Evolutionary conservation across 1,284 basidiomycete species (phyloP), one percentile per base, ranked within the genome.

Genomic region (Cystobasidiaceae sp.): DNA sequence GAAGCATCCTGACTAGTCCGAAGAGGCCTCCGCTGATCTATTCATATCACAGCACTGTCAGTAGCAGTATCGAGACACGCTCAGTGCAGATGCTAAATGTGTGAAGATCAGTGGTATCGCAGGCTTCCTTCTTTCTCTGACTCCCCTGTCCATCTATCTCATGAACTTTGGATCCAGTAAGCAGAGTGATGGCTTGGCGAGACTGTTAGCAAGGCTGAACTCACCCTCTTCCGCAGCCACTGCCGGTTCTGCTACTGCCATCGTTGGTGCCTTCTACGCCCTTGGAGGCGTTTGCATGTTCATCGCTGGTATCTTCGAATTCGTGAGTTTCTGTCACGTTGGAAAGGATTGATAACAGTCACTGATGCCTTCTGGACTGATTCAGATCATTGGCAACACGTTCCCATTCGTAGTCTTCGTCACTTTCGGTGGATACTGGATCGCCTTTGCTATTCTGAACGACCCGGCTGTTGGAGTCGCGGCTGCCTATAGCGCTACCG

Each of bases 381-480:
- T 39, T 68, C 61, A 67, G 58, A 52, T 67, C 17, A 46, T 60
- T 37, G 48, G 32, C 33, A 70, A 67, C 48, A 71, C 69, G 21
- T 71, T 71, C 64, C 59, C 70, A 2, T 68, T 67, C 37, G 67
- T 66, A n/a, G 70, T 70, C 44, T 73, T 71, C 62, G 51, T 60
- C 54, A 70, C 71, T 23, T 73, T 73, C 33, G 71, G 68, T 4
- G 64, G 67, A 13, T 66, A 9, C 44, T 65, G 48, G 55, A 44
- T 52, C 44, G 32, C 48, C 8, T 65, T 49, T 25, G 55, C 48
- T 5, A 66, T 59, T 27, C 34, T 66, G 2, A 50, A 66, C 3
- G 55, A 66, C 32, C 56, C 63, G 4, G 39, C 50, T n/a, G 27
- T 59, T 30, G 54, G 55, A 7, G 37, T 58, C 28, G 62, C 63